Percentiles rank a stretch among this genome's conserved stretches.
Evolutionary conservation across 257 asterid species (phyloP).

Genomic region (Solanum tarapatanum): DNA sequence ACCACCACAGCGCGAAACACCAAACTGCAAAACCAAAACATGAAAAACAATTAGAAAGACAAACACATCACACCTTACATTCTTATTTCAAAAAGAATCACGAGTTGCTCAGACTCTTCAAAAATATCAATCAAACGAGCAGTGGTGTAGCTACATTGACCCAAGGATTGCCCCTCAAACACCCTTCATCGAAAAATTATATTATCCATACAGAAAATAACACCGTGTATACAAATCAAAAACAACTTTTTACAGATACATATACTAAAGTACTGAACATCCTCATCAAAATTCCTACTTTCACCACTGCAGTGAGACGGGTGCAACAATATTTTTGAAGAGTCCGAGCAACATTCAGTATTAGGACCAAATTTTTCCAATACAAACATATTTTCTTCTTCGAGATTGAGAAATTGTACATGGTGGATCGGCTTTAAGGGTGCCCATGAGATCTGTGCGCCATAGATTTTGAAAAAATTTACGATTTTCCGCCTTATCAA

Average conservation of each 20-base stretch:
- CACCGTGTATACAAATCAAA: neutral
- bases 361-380: neutral
- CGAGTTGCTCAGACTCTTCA: neutral
- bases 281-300: neutral
- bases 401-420: neutral
- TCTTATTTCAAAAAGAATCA: neutral
- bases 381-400: neutral
- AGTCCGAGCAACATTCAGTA: too few species aligned
- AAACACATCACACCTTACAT: neutral
- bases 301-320: neutral
- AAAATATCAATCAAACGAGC: neutral
- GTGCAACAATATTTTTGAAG: neutral
- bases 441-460: slow-evolving; percentile 21
- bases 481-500: slow-evolving; percentile 15
- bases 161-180: neutral
- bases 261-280: neutral
- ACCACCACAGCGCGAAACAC: slow-evolving; percentile 25
- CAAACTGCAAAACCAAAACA: slow-evolving; percentile 22
- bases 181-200: neutral
- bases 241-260: neutral
- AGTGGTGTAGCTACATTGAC: neutral
- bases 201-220: neutral
- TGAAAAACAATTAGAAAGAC: neutral
- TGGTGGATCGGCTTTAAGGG: slow-evolving; percentile 13
- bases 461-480: slow-evolving; percentile 10